Evolutionary conservation across 345 rosid genomes (phyloP), one percentile per base, ranked within the genome.

Genomic region (Murraya koenigii): DNA sequence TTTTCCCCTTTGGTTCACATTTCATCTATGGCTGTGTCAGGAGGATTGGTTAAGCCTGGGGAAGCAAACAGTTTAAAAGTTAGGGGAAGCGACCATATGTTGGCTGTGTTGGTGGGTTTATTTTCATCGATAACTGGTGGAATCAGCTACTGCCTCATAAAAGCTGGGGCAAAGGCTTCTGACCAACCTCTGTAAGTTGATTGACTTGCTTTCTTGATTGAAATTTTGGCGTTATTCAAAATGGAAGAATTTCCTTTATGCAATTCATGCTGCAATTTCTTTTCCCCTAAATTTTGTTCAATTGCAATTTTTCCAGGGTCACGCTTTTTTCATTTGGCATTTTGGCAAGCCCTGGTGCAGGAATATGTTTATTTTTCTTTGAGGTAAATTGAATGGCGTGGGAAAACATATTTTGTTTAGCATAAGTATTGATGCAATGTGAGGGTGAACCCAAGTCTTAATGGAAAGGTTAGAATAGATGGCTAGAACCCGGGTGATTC

Each of bases 121-220:
- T 78, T 93, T 68, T 90, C 98, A 66, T 90, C 97, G 47, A 72
- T 92, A 77, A 86, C 93, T 80, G 93, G 97, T 81, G 98, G 98
- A 78, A 82, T 90, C 80, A 91, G 89, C 87, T 93, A 86, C 74
- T 95, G 92, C 86, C 87, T 93, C 44, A 88, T 90, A 76, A 90
- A 84, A 80, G 91, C 97, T 77, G 94, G 90, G 68, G 95, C 97
- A 77, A 91, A 86, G 87, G 93, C 96, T 66, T 88, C 92, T 17
- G 97, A 88, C 82, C 97, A 91, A 81, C 95, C 98, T 75, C 76
- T 93, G 98, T 95, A 87, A 88, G 97, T 73, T 82, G 79, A 68
- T 41, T 30, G 38, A 61, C 69, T 71, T 58, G 66, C 70, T 39
- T 66, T 67, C 30, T 64, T 30, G 70, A 8, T 56, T 33, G 41